Conservation (phyloP, 305 asterid species). For the Fraxinus albicans region DNA sequence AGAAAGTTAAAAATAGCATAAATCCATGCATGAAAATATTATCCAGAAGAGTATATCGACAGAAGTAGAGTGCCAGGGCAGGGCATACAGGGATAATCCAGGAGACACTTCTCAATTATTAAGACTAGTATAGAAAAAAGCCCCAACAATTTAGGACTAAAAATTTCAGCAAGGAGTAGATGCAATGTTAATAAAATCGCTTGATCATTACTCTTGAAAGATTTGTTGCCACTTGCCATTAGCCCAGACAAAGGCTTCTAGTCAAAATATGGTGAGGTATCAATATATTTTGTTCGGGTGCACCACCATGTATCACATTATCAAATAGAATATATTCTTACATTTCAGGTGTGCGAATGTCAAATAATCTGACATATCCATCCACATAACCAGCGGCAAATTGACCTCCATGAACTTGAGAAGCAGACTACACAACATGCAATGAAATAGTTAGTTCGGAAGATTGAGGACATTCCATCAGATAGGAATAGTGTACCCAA, state of each 20-base stretch:
- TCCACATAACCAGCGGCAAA: constrained; percentile 92
- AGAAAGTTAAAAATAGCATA: neutral
- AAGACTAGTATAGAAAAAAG: neutral
- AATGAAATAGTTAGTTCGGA: constrained; percentile 24
- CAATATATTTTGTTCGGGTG: neutral
- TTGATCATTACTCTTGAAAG: neutral
- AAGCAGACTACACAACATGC: constrained; percentile 66
- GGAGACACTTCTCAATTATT: neutral
- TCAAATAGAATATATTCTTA: constrained; percentile 39
- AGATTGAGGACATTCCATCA: neutral
- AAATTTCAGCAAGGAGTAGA: neutral
- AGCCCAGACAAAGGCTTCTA: neutral
- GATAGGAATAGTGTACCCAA: neutral
- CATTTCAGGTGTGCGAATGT: constrained; percentile 86
- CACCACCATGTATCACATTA: neutral
- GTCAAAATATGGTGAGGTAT: neutral
- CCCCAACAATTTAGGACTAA: neutral
- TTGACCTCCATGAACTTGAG: constrained; percentile 95
- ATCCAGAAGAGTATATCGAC: constrained; percentile 6
- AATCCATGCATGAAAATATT: neutral
- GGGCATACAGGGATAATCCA: neutral
- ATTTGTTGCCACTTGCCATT: neutral
- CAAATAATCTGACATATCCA: constrained; percentile 86
- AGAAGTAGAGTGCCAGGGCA: neutral
- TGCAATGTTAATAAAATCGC: neutral